Conservation (phyloP, 1,139 yeast genomes). For the Saccharomycopsis phalli region DNA sequence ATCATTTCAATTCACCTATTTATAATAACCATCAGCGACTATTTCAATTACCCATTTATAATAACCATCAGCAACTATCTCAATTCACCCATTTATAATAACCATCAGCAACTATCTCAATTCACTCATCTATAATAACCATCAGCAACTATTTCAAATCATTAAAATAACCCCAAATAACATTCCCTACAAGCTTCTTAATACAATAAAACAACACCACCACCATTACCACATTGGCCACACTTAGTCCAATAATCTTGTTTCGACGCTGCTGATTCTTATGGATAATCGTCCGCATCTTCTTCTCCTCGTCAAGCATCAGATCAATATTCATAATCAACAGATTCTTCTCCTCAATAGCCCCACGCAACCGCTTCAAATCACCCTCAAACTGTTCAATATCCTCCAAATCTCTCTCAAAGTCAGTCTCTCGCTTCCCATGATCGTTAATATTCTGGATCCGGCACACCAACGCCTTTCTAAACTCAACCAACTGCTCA, state of each 20-base stretch:
- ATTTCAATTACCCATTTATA: no score
- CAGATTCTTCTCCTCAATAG: constrained; percentile 4
- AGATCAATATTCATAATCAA: constrained; percentile 1
- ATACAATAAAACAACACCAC: neutral
- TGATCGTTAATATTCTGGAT: constrained; percentile 6
- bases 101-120: no score
- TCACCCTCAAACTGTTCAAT: constrained; percentile 5
- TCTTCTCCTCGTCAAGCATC: constrained; percentile 1
- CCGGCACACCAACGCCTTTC: constrained; percentile 6
- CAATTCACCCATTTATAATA: no score
- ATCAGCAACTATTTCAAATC: no score
- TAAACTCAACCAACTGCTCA: constrained; percentile 3
- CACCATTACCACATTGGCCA: neutral
- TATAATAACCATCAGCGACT: no score
- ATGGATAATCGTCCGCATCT: neutral
- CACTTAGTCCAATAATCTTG: neutral
- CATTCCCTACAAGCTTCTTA: neutral
- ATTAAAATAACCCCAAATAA: no score
- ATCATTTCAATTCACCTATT: no score
- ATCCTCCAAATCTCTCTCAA: constrained; percentile 4
- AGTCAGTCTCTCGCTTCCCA: neutral
- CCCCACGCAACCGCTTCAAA: constrained; percentile 1
- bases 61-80: no score
- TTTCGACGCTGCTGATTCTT: constrained; percentile 2
- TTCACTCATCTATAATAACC: no score